Conservation (phyloP, 2,329 filamentous ascomycete genomes). For the Teratosphaeria epicoccoides region DNA sequence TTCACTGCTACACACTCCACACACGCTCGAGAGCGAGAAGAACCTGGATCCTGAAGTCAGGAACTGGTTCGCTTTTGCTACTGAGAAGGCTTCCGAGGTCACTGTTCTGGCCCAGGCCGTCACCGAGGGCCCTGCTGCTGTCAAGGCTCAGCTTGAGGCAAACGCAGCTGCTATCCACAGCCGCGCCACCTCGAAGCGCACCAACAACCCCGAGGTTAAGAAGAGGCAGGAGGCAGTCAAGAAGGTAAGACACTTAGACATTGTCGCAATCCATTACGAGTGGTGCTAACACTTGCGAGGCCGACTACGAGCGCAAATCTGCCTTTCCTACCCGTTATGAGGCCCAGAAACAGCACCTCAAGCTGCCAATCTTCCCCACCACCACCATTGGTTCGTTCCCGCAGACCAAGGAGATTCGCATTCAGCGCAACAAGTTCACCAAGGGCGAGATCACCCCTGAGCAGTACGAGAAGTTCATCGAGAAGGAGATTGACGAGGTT, state of each 20-base stretch:
- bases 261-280: neutral
- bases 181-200: conserved; percentile 83
- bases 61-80: conserved; percentile 98
- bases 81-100: conserved; percentile 86
- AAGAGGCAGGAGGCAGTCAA: conserved; percentile 86
- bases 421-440: conserved; percentile 95
- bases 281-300: neutral
- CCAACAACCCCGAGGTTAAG: conserved; percentile 97
- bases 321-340: conserved; percentile 75
- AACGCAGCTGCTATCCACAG: conserved; percentile 91
- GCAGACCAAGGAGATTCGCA: conserved; percentile 96
- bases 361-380: conserved; percentile 92
- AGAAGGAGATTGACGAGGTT: conserved; percentile 93
- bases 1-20: conserved; percentile 95
- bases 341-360: conserved; percentile 84
- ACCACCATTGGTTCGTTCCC: conserved; percentile 99
- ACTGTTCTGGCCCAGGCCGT: conserved; percentile 93
- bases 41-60: conserved; percentile 86
- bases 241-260: conserved; percentile 58
- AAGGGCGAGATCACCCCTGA: conserved; percentile 90
- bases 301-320: conserved; percentile 63
- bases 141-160: conserved; percentile 82
- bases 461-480: conserved; percentile 98
- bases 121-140: conserved; percentile 78
- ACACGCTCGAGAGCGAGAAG: conserved; percentile 98